Evolutionary conservation across 2,329 filamentous ascomycete species (phyloP).

Genomic region (Fusarium sp.): DNA sequence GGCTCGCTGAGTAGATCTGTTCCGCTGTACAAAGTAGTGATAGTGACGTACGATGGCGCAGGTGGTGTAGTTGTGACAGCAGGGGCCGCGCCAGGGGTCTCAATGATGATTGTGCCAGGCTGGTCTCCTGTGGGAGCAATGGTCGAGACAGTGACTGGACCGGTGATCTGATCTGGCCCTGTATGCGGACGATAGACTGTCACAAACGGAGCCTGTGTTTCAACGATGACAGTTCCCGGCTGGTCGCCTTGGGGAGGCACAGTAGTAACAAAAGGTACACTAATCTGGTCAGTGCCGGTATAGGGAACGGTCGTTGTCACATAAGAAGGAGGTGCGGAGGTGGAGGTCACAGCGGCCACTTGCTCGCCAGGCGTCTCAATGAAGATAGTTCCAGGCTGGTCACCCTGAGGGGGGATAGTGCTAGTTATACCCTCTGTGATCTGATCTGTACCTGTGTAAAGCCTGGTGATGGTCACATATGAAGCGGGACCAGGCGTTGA

Average conservation of each 20-base stretch:
- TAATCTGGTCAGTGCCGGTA: conserved; percentile 11
- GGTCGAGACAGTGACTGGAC: conserved; percentile 17
- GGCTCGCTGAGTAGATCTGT: neutral
- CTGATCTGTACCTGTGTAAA: conserved; percentile 7
- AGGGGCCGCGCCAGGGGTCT: conserved; percentile 5
- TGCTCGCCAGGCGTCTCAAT: conserved; percentile 12
- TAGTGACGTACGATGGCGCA: conserved; percentile 17
- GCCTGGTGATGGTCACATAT: conserved; percentile 13
- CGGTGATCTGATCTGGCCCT: conserved; percentile 15
- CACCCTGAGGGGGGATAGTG: conserved; percentile 8
- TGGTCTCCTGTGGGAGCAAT: conserved; percentile 12
- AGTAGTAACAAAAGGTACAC: neutral
- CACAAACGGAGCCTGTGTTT: conserved; percentile 14
- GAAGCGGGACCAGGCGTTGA: neutral
- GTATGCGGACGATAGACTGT: conserved; percentile 6
- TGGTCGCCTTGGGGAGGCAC: conserved; percentile 8
- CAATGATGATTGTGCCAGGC: conserved; percentile 19
- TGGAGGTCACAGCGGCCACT: neutral
- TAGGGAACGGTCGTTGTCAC: conserved; percentile 15
- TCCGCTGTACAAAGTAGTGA: conserved; percentile 16
- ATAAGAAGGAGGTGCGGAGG: conserved; percentile 3
- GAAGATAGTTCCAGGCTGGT: conserved; percentile 23
- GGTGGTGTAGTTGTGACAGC: conserved; percentile 18
- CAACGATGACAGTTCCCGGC: conserved; percentile 23
- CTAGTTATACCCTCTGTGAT: conserved; percentile 11